These are phyloP conservation scores for Tetraselmis striata DNA, from an alignment of 139 green algal genomes.

Conservation along the genomic window DNA sequence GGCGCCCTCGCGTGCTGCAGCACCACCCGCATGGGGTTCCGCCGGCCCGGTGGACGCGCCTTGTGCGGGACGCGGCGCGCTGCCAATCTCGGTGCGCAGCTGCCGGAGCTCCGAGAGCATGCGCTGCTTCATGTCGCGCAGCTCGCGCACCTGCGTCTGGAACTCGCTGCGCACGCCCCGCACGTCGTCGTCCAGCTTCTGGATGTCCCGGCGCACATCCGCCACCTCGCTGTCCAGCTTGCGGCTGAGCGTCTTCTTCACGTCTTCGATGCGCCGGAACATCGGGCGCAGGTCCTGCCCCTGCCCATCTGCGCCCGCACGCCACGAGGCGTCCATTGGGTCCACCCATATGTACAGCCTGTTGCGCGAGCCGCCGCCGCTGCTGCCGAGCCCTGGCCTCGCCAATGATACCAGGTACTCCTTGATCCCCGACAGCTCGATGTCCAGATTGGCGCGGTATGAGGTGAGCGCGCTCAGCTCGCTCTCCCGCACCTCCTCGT, in stretches of 20 bases:
- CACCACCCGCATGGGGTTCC: too few species aligned
- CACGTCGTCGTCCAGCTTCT: neutral
- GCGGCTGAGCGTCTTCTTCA: neutral
- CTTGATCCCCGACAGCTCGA: neutral
- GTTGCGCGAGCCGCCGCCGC: neutral
- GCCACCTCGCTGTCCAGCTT: neutral
- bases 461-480: neutral
- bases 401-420: too few species aligned
- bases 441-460: neutral
- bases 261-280: neutral
- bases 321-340: neutral
- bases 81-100: neutral
- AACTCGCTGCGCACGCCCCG: neutral
- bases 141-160: neutral
- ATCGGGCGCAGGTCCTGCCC: neutral
- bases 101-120: neutral
- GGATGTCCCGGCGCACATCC: neutral
- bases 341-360: neutral
- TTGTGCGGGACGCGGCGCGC: too few species aligned
- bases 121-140: neutral
- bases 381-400: too few species aligned
- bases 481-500: neutral
- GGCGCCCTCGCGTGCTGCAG: too few species aligned
- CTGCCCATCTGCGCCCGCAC: neutral
- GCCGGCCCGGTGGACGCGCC: too few species aligned